Evolutionary conservation across 1,284 basidiomycete genomes (phyloP).

Genomic region (Vanrija pseudolonga): DNA sequence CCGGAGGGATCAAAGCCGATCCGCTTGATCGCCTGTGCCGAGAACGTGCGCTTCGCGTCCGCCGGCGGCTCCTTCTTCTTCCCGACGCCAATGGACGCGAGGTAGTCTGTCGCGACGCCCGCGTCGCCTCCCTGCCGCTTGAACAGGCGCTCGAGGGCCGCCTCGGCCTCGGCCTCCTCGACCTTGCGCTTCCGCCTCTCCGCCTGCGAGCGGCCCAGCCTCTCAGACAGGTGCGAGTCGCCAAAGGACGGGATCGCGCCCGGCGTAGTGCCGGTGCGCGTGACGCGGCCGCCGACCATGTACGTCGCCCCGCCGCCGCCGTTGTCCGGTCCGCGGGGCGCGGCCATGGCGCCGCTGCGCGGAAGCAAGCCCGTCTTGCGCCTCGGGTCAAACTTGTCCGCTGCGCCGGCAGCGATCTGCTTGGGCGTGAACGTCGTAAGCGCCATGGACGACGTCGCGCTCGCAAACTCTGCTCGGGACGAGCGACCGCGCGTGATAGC

Average conservation of each 20-base stretch:
- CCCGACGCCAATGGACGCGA: slow-evolving; percentile 54
- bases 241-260: slow-evolving; percentile 29
- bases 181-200: slow-evolving; percentile 63
- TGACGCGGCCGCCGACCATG: slow-evolving; percentile 63
- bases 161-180: slow-evolving; percentile 60
- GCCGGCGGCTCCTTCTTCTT: slow-evolving; percentile 19
- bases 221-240: slow-evolving; percentile 58
- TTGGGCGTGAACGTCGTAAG: slow-evolving; percentile 11
- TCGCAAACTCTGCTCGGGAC: slow-evolving; percentile 69
- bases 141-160: slow-evolving; percentile 58
- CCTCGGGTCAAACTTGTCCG: slow-evolving; percentile 58
- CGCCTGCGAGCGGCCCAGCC: slow-evolving; percentile 61
- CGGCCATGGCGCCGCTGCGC: slow-evolving; percentile 21
- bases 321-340: slow-evolving; percentile 29
- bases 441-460: slow-evolving; percentile 21
- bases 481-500: slow-evolving; percentile 71
- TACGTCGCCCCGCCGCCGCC: slow-evolving; percentile 63
- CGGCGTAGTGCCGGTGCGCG: slow-evolving; percentile 49
- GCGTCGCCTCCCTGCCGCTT: slow-evolving; percentile 36
- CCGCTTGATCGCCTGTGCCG: slow-evolving; percentile 37
- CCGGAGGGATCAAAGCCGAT: slow-evolving; percentile 47
- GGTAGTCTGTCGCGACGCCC: slow-evolving; percentile 37
- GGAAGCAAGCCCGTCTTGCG: slow-evolving; percentile 49
- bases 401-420: slow-evolving; percentile 24
- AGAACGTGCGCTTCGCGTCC: slow-evolving; percentile 39